A percentile compares a stretch with the other conserved stretches of the same genome.
phyloP scores from a whole-genome alignment of 331 rosid species.

The Telfairia occidentalis region DNA sequence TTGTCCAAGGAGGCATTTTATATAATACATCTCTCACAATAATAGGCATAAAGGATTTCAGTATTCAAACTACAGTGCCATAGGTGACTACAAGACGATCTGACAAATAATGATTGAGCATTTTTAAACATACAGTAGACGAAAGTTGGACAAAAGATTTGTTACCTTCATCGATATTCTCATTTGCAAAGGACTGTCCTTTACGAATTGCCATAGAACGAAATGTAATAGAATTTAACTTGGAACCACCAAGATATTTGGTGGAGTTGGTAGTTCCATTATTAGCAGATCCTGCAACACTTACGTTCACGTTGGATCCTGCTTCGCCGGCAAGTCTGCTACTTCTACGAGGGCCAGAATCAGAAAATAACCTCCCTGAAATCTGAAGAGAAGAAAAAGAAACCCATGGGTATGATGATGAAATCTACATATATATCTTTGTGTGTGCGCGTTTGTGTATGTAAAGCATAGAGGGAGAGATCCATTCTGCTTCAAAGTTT shows the following conservation, averaged over 20 bases:
- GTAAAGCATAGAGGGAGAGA: background rate
- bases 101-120: background rate
- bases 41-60: background rate
- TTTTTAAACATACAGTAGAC: background rate
- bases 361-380: slow-evolving; percentile 90
- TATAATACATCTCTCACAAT: background rate
- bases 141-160: background rate
- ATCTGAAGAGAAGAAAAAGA: slow-evolving; percentile 39
- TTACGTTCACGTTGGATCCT: slow-evolving; percentile 44
- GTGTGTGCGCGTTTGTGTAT: too few species aligned
- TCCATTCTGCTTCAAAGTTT: background rate
- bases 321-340: slow-evolving; percentile 73
- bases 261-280: slow-evolving; percentile 72
- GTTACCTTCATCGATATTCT: slow-evolving; percentile 71
- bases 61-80: background rate
- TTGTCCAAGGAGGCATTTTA: background rate
- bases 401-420: background rate
- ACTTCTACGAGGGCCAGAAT: slow-evolving; percentile 92
- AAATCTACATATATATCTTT: background rate
- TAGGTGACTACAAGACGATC: background rate
- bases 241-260: slow-evolving; percentile 76
- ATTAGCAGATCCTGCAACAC: slow-evolving; percentile 45
- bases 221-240: slow-evolving; percentile 59
- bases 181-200: slow-evolving; percentile 79
- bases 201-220: slow-evolving; percentile 65